Base-by-base conservation (phyloP, 495 filamentous ascomycete species). In the Penicillium macrosclerotiorum region DNA sequence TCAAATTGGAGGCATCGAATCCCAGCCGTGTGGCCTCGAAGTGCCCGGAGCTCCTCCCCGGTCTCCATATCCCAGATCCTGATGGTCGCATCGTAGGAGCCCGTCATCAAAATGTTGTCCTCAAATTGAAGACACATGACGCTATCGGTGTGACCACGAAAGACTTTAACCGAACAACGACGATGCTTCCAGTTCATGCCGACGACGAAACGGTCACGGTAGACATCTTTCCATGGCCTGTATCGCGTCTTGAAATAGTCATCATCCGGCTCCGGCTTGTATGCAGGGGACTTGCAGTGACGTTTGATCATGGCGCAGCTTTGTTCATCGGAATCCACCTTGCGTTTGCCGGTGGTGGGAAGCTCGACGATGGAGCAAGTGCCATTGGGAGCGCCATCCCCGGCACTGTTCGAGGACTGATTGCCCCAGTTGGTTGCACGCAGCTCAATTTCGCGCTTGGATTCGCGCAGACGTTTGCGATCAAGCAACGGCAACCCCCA, bases 171-270 rank as follows among this genome's bases (percentile, higher is more conserved):
- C 0, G 84, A 83, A 70, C 84, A 97, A 19, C 92, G 81, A 8
- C 94, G 90, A 53, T 95, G 86, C 49, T 95, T 93, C 93, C 93
- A 98, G 52, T 96, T 96, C 45, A 86, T 90, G 19, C 91, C 89
- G 30, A 96, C 88, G 49, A 90, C 85, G 67, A 86, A 90, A 19
- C 89, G 83, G 62, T 91, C 89, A 32, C 88, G 86, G 68, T 94
- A 95, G 8, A 95, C 84, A 38, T 90, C 88, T 65, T 96, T 96
- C 91, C 91, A 96, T 1, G 89, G 90, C 29, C 88, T 69, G 34
- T 79, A 78, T 0, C 71, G 70, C 0, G 68, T 71, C 43, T 65
- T 72, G 49, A 72, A 74, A 31, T 72, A 74, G n/a, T 69, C 65
- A n/a, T 64, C 62, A 16, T 64, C 54, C 24, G 63, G 56, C 40